These are phyloP conservation scores for Phytopythium montanum DNA, from an alignment of 352 stramenopile genomes.

Conservation along the genomic window DNA sequence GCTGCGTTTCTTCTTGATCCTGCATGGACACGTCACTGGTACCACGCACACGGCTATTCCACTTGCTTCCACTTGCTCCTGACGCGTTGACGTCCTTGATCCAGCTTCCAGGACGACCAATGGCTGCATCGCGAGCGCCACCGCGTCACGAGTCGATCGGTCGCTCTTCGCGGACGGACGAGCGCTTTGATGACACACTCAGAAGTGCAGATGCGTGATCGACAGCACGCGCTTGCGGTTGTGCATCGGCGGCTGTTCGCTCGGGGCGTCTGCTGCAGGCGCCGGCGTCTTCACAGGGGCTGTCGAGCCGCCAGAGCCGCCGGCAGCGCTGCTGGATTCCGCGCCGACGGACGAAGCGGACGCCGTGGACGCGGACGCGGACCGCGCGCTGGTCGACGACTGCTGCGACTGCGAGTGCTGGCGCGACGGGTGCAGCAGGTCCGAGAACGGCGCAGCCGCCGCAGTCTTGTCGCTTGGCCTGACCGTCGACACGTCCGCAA, in stretches of 20 bases:
- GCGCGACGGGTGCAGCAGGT: constrained; percentile 30
- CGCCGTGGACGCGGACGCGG: not conserved
- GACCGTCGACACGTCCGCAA: constrained; percentile 30
- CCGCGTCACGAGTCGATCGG: not conserved
- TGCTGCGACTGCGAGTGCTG: constrained; percentile 6
- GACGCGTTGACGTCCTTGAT: not conserved
- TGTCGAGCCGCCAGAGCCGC: not conserved
- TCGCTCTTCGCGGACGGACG: not conserved
- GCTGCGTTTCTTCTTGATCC: not conserved
- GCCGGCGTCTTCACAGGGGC: not conserved
- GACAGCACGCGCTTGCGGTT: constrained; percentile 24
- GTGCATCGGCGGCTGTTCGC: constrained; percentile 8
- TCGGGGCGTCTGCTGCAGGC: constrained; percentile 8
- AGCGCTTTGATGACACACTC: not conserved
- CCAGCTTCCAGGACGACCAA: not conserved
- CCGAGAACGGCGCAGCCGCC: constrained; percentile 21
- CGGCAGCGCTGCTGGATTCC: not conserved
- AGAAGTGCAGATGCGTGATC: constrained; percentile 22
- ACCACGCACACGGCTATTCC: not conserved
- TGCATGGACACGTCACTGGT: not conserved
- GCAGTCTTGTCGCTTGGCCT: constrained; percentile 15
- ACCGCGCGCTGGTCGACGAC: constrained; percentile 11
- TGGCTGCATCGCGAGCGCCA: not conserved
- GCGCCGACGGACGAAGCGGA: not conserved
- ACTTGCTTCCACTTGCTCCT: not conserved